Conservation (phyloP, 2,329 filamentous ascomycete species). For the Furcasterigmium furcatum region DNA sequence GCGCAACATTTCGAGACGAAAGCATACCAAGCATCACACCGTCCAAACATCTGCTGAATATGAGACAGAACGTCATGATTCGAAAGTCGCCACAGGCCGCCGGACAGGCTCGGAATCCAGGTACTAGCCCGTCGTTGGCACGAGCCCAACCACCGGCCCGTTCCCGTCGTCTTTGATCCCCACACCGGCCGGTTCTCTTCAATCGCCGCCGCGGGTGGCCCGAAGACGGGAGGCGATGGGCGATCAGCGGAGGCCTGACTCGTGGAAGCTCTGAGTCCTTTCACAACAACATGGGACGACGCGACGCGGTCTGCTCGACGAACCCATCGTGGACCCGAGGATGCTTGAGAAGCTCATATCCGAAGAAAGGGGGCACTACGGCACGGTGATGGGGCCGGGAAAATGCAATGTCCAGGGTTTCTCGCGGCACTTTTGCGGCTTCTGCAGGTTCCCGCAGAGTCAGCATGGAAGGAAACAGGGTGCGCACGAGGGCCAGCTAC, state of each 20-base stretch:
- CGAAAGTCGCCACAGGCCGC: too few species aligned
- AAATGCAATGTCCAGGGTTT: background rate
- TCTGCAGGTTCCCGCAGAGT: background rate
- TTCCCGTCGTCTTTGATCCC: background rate
- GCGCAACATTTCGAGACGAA: too few species aligned
- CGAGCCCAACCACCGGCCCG: constrained; percentile 2
- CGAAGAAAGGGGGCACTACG: background rate
- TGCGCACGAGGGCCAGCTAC: too few species aligned
- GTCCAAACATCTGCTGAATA: too few species aligned
- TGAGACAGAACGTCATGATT: too few species aligned
- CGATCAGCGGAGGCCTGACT: background rate
- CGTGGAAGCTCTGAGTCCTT: background rate
- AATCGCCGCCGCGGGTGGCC: too few species aligned
- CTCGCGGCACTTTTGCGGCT: background rate
- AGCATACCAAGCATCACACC: too few species aligned
- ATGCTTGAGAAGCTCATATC: background rate
- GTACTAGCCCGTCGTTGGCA: background rate
- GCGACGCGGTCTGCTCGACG: background rate
- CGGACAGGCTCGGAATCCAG: background rate
- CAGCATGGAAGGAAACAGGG: too few species aligned
- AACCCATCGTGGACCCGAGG: too few species aligned
- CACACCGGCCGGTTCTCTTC: background rate
- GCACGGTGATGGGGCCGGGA: background rate
- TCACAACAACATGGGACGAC: background rate
- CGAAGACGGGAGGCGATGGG: too few species aligned